Base-by-base conservation (phyloP, 2,329 filamentous ascomycete genomes). In the Anthostomella pinea region DNA sequence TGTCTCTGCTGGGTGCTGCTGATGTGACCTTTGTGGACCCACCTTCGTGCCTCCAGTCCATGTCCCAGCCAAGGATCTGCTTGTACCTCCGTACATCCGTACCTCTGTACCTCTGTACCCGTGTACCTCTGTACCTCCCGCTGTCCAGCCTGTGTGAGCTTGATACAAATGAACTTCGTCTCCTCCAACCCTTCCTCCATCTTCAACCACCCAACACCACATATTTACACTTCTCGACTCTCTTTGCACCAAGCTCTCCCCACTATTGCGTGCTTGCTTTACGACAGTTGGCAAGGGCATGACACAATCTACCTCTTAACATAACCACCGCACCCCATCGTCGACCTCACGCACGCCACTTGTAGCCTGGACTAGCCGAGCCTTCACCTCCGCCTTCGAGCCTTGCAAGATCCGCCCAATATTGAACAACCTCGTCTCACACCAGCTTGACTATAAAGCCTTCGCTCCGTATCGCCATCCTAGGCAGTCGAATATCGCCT, bases 151-250 rank as follows among this genome's bases (percentile, higher is more conserved):
- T 50, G 44, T 49, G 49, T 43, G 42, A 46, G 46, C 52, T 54
- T 54, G 48, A 55, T 56, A 56, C 53, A 57, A 54, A 57, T 57
- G 53, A 54, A 53, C 51, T 48, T 53, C 51, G 26, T 49, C 52
- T 54, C 51, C 52, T 48, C 40, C 41, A 48, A 38, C 39, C 48
- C 48, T 46, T 43, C 30, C 45, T 38, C 44, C n/a, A n/a, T n/a
- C n/a, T n/a, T 38, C 24, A 34, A 35, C 30, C 39, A 23, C 39
- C 37, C 18, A 35, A 22, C 30, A 30, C 42, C 44, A 43, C 38
- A 39, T 33, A 21, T 20, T 30, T 33, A n/a, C 24, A 24, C 15
- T 38, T 26, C 17, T 34, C 17, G 28, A 22, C 34, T 35, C 31
- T 38, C 30, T 24, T 30, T 34, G 13, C 14, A 7, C 7, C 18